Conservation (phyloP, 1,284 basidiomycete species). For the Pseudozyma thailandica region DNA sequence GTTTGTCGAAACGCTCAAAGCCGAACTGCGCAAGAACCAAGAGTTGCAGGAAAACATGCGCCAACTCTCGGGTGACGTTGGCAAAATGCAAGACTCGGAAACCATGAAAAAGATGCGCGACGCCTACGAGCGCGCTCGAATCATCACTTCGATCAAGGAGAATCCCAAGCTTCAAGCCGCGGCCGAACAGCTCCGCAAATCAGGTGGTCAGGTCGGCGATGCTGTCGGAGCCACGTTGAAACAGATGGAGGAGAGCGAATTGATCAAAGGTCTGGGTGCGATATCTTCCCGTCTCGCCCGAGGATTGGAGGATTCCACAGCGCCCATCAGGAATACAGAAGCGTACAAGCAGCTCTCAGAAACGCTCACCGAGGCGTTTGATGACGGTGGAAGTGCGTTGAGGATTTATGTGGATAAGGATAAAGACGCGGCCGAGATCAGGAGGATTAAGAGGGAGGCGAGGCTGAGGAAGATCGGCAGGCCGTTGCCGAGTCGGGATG, state of each 20-base stretch:
- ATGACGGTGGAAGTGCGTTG: slow-evolving; percentile 85
- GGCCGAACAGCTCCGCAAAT: slow-evolving; percentile 86
- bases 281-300: slow-evolving; percentile 55
- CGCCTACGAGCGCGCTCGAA: slow-evolving; percentile 91
- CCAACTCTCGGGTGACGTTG: slow-evolving; percentile 95
- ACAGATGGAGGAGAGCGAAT: slow-evolving; percentile 91
- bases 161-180: slow-evolving; percentile 91
- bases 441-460: slow-evolving; percentile 59
- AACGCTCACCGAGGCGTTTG: slow-evolving; percentile 88
- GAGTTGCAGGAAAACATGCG: slow-evolving; percentile 96
- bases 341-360: slow-evolving; percentile 93
- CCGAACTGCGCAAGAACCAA: slow-evolving; percentile 91
- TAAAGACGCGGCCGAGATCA: slow-evolving; percentile 78
- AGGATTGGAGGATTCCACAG: slow-evolving; percentile 62
- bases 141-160: slow-evolving; percentile 93
- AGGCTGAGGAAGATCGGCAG: slow-evolving; percentile 65
- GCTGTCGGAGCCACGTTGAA: slow-evolving; percentile 89
- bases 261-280: slow-evolving; percentile 76
- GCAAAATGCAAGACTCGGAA: slow-evolving; percentile 94
- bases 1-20: slow-evolving; percentile 90
- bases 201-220: slow-evolving; percentile 90
- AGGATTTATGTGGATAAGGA: slow-evolving; percentile 70
- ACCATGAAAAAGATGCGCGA: slow-evolving; percentile 92
- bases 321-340: slow-evolving; percentile 84
- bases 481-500: slow-evolving; percentile 56